Base-by-base conservation (phyloP, 768 basidiomycete genomes). In the Lactarius sp. region DNA sequence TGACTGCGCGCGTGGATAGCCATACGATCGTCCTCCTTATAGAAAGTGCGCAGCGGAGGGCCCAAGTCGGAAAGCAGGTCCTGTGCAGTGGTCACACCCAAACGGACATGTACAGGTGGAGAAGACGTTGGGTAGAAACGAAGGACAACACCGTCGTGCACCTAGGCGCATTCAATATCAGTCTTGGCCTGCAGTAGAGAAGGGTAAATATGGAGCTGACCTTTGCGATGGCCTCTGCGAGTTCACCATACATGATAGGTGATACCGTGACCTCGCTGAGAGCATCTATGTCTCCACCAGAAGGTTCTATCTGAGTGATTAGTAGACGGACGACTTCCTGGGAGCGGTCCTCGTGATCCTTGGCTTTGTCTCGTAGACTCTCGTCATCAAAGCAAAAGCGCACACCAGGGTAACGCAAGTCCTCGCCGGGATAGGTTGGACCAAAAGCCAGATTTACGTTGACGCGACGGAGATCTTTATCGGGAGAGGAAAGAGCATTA, bases 21-120 rank as follows among this genome's bases (percentile, higher is more conserved):
- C 90, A 94, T 92, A 56, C 91, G 78, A 66, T 90, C 86, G 69
- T 95, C 94, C 60, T 94, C 92, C 72, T 94, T 94, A 77, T 92
- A 90, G 73, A 89, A 88, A 55, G 86, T 78, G 36, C 87, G 80
- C 16, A 85, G 76, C 5, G 94, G 92, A 14, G 89, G 80, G 6
- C 94, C 94, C 20, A 96, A 77, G 66, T 92, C 91, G 31, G 88
- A 77, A 1, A 78, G 82, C 51, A 95, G 74, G 72, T 94, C 93
- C 72, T 96, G 91, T 2, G 88, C 86, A 8, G 86, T 92, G 6
- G 91, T 94, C 68, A 84, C 77, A 27, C 90, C 86, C 18, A 97
- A 71, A 22, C 79, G 78, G 54, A 96, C 75, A 47, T 84, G 80
- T 27, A 92, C 69, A 18, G 83, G 79, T 42, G 71, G 70, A 4